Base-by-base conservation (phyloP, 2,329 filamentous ascomycete species). In the Helminthosporium solani region DNA sequence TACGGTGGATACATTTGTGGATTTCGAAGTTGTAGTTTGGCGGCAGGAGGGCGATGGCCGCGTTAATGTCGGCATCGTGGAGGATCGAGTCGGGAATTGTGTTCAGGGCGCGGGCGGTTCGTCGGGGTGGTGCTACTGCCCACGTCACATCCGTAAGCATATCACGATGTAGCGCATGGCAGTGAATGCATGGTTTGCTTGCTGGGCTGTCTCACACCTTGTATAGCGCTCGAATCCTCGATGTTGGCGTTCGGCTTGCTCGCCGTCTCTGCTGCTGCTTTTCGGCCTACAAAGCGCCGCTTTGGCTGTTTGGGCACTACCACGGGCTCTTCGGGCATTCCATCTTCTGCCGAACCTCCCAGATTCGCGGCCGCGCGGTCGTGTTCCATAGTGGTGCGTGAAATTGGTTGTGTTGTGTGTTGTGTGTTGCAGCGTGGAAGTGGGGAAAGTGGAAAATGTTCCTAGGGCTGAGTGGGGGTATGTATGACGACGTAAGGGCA, bases 11-110 rank as follows among this genome's bases (percentile, higher is more conserved):
- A 7, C 94, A 99, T 75, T 99, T 99, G 67, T 90, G 94, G 45
- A 99, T 90, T 75, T 99, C 94, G 68, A 99, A 99, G 60, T 88
- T 92, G 79, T 99, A 99, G 76, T 99, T 99, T n/a, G 83, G 76
- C 1, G 94, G 94, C 2, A 99, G 82, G 25, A 99, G 80, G 5
- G 84, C 79, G 47, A 97, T 90, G 3, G 94, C 94, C 35, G 85
- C 86, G 69, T 92, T 92, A 63, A 99, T 87, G 38, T 87, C 88
- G 38, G 84, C 77, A 63, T 99, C 87, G 53, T 95, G 80, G 16
- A 94, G 78, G 53, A 99, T 96, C 53, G 92, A 87, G 14, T 85
- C 79, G 2, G 94, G 92, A 1, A 99, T 88, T 65, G 94, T 88
- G 67, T 96, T 97, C 50, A 97, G 73, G n/a, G 90, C 82, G 54